These are phyloP conservation scores for Neospermospora avenae DNA, from an alignment of 2,329 filamentous ascomycete species.

Conservation along the genomic window DNA sequence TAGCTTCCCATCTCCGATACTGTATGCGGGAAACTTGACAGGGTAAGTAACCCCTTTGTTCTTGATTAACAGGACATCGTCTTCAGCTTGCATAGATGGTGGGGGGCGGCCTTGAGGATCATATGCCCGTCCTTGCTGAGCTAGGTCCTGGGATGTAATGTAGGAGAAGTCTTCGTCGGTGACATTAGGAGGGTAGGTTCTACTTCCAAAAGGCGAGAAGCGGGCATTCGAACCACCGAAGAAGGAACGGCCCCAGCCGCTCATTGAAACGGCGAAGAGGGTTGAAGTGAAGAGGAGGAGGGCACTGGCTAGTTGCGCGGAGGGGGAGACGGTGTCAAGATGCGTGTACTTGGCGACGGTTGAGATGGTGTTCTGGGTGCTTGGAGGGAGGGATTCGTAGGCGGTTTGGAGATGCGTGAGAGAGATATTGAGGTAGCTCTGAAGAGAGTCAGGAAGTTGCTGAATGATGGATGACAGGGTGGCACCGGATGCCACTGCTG, in stretches of 20 bases:
- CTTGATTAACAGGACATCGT: slow-evolving; percentile 69
- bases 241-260: slow-evolving; percentile 33
- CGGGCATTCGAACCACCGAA: slow-evolving; percentile 28
- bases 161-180: slow-evolving; percentile 78
- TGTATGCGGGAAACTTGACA: slow-evolving; percentile 70
- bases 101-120: slow-evolving; percentile 40
- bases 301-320: slow-evolving; percentile 25
- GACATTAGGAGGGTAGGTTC: slow-evolving; percentile 53
- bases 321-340: slow-evolving; percentile 30
- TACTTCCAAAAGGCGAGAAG: slow-evolving; percentile 34
- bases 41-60: slow-evolving; percentile 63
- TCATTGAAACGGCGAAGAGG: slow-evolving; percentile 33
- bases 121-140: slow-evolving; percentile 44
- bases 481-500: slow-evolving; percentile 57
- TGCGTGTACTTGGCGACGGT: slow-evolving; percentile 30
- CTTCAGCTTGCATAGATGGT: slow-evolving; percentile 47
- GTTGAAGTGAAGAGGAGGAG: slow-evolving; percentile 28
- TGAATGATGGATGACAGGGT: slow-evolving; percentile 51
- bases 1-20: slow-evolving; percentile 71
- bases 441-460: slow-evolving; percentile 48
- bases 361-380: slow-evolving; percentile 28
- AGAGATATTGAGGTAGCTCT: slow-evolving; percentile 53
- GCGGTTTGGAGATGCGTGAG: slow-evolving; percentile 47
- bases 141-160: slow-evolving; percentile 74
- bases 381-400: slow-evolving; percentile 35